These are phyloP conservation scores for Colletotrichum sp. DNA, from an alignment of 2,329 filamentous ascomycete genomes.

Conservation along the genomic window DNA sequence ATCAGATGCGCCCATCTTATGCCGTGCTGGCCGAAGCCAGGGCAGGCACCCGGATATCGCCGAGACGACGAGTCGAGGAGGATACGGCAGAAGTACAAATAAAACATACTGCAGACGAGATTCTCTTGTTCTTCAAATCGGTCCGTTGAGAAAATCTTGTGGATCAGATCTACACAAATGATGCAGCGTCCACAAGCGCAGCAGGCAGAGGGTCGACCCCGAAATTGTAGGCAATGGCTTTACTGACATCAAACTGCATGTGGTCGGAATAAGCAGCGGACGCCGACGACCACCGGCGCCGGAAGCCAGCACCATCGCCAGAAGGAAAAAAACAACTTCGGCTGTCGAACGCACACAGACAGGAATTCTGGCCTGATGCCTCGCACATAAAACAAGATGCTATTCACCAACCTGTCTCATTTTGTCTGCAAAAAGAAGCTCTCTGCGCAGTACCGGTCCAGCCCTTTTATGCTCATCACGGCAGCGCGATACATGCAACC, in stretches of 20 bases:
- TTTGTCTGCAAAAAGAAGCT: too few relatives aligned
- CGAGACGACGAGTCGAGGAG: background rate
- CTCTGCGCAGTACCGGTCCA: background rate
- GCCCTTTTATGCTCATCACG: background rate
- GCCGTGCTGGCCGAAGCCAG: background rate
- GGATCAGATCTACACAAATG: too few relatives aligned
- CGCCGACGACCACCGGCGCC: background rate
- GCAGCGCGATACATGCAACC: background rate
- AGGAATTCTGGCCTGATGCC: fast-evolving
- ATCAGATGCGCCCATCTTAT: background rate
- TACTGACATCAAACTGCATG: fast-evolving
- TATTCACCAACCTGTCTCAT: too few relatives aligned
- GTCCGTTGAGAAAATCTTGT: too few relatives aligned
- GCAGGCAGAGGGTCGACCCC: fast-evolving
- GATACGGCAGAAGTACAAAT: background rate
- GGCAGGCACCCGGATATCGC: too few relatives aligned
- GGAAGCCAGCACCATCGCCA: background rate
- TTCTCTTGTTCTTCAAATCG: too few relatives aligned
- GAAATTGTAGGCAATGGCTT: fast-evolving
- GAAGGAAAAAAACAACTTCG: background rate
- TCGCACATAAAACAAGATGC: background rate
- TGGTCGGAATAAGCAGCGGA: background rate
- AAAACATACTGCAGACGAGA: too few relatives aligned
- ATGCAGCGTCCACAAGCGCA: background rate
- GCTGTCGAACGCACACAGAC: background rate